These are phyloP conservation scores for Capsella rubella DNA, from an alignment of 441 rosid genomes.

Conservation along the genomic window DNA sequence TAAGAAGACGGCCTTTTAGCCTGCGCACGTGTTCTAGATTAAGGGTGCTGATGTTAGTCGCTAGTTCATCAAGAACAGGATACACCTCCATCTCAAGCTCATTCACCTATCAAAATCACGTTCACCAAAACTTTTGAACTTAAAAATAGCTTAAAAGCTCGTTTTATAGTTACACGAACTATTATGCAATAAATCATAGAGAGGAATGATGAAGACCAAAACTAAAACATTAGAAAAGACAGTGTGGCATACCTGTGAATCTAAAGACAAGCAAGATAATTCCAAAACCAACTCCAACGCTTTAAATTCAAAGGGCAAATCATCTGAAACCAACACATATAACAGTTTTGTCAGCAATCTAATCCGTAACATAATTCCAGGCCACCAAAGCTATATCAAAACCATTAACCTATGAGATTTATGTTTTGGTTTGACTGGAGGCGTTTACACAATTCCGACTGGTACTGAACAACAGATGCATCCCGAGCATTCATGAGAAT, in stretches of 20 bases:
- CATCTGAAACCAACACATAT: conserved; percentile 66
- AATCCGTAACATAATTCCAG: conserved; percentile 6
- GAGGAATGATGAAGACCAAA: neutral
- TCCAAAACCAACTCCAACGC: conserved; percentile 97
- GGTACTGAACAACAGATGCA: conserved; percentile 73
- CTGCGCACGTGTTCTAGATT: conserved; percentile 91
- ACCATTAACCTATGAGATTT: conserved; percentile 51
- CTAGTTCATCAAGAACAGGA: conserved; percentile 91
- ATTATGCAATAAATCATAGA: neutral
- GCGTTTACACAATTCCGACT: conserved; percentile 83
- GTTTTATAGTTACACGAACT: neutral
- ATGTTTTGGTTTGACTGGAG: conserved; percentile 73
- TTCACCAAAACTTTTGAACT: conserved; percentile 24
- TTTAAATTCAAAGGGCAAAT: conserved; percentile 93
- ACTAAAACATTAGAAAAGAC: neutral
- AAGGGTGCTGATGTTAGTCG: conserved; percentile 80
- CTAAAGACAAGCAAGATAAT: conserved; percentile 85
- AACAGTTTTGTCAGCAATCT: conserved; percentile 40
- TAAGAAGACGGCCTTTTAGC: conserved; percentile 89
- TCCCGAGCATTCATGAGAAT: conserved; percentile 89
- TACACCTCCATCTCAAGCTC: conserved; percentile 90
- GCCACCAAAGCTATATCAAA: conserved; percentile 13
- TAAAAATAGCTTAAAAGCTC: conserved; percentile 15
- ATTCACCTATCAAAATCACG: conserved; percentile 63
- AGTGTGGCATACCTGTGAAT: conserved; percentile 70